A percentile compares a stretch with the other conserved stretches of the same genome.
phyloP scores from a whole-genome alignment of 331 rosid genomes.

The Spiraea crenata region DNA sequence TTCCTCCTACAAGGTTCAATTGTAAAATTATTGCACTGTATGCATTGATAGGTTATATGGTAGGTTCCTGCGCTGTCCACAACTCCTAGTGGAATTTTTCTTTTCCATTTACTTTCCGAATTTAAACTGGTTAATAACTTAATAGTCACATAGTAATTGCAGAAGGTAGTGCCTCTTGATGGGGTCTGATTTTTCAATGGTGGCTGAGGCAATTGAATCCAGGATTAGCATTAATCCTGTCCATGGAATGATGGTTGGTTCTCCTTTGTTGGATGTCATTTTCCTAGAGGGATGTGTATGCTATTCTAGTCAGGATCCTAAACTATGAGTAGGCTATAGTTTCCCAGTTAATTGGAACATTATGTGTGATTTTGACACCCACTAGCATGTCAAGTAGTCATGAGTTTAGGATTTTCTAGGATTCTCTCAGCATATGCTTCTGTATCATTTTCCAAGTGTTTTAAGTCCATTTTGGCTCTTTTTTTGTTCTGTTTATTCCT shows the following conservation, averaged over 20 bases:
- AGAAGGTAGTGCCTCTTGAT: neutral
- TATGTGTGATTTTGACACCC: slow-evolving; percentile 23
- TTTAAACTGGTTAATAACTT: neutral
- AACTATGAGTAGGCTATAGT: neutral
- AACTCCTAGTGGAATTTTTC: neutral
- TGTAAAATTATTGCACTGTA: neutral
- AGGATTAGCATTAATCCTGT: neutral
- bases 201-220: too few species aligned
- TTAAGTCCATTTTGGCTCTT: neutral
- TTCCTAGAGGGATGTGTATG: slow-evolving; percentile 11
- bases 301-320: neutral
- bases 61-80: neutral
- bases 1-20: neutral
- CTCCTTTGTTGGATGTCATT: slow-evolving; percentile 4
- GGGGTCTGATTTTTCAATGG: too few species aligned
- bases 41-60: too few species aligned
- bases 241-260: slow-evolving; percentile 4
- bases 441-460: too few species aligned
- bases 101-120: too few species aligned
- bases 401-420: neutral
- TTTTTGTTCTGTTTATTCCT: neutral
- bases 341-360: slow-evolving; percentile 15
- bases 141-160: neutral
- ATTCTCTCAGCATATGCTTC: neutral
- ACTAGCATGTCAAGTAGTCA: neutral